Base-by-base conservation (phyloP, 345 rosid genomes). In the Eucalyptus sp. region DNA sequence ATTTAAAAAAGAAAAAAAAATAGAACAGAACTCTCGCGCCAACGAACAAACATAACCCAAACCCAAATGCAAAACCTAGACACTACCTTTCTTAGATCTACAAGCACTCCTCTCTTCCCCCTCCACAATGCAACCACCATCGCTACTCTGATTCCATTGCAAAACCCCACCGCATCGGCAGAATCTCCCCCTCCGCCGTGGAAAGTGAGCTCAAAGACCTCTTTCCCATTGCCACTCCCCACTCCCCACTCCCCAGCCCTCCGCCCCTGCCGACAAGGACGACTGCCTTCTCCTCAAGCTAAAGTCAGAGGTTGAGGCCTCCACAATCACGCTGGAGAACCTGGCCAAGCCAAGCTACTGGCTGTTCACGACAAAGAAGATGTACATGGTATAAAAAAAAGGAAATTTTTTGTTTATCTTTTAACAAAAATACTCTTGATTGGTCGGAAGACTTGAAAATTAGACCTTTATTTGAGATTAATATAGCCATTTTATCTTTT, bases 391-490 rank as follows among this genome's bases (percentile, higher is more conserved):
- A 60, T 12, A 0, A 5, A 27, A 0, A 60, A 60, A 60, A 27
- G 31, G 3, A 12, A 60, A 3, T 0, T 52, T 52, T 2, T 20
- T 52, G 0, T 24, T 25, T 58, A 58, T 25, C n/a, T 5, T 58
- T 58, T 0, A 12, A 25, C n/a, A 27, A 25, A 58, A 60, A 25
- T 60, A 13, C 31, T 27, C 31, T 60, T 27, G 31, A 60, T 27
- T 60, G n/a, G 15, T 27, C 4, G 15, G 31, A 60, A 27, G 4
- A 60, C 13, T 60, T 5, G 7, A 11, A 60, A 1, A 2, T 56
- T 22, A 56, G 13, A 56, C 1, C 1, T 10, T 56, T 22, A 56
- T 56, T 58, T 58, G 29, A 25, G 31, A 54, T 11, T 25, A 60
- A 60, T 7, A 60, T 60, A 5, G 0, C 3, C 2, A 58, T 58